These are phyloP conservation scores for Leptographium flavum DNA, from an alignment of 2,329 filamentous ascomycete species.

Conservation along the genomic window DNA sequence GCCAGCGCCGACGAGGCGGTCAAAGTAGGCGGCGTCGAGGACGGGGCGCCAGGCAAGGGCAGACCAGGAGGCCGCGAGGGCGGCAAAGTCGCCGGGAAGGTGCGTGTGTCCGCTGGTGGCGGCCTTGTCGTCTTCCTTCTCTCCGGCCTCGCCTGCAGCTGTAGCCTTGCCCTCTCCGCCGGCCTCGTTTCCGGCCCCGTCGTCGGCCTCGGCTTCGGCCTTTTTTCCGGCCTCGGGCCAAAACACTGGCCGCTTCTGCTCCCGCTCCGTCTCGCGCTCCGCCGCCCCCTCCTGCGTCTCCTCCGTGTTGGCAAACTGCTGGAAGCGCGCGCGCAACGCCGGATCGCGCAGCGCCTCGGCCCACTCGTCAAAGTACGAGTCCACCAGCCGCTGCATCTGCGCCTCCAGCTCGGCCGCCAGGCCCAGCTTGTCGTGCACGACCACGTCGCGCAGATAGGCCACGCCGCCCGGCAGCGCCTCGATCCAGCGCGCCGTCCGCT, in stretches of 20 bases:
- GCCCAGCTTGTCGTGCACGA: conserved; percentile 74
- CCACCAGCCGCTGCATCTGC: conserved; percentile 78
- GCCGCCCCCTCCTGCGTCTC: conserved; percentile 57
- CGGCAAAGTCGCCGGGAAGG: conserved; percentile 39
- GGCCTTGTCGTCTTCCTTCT: not conserved
- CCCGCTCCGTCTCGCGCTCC: conserved; percentile 59
- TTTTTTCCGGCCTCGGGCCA: conserved; percentile 48
- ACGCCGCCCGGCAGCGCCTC: conserved; percentile 74
- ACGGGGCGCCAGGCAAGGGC: conserved; percentile 66
- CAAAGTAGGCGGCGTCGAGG: conserved; percentile 55
- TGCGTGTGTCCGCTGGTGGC: conserved; percentile 39
- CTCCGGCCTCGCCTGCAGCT: no score
- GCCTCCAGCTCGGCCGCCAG: conserved; percentile 72
- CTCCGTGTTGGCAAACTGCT: conserved; percentile 70
- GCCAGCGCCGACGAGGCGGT: conserved; percentile 23
- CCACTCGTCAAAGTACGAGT: conserved; percentile 84
- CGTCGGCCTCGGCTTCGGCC: not conserved
- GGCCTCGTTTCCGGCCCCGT: conserved; percentile 18
- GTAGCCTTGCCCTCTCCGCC: no score
- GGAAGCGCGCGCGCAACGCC: conserved; percentile 53
- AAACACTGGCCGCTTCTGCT: conserved; percentile 58
- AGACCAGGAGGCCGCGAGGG: conserved; percentile 47
- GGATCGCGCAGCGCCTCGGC: conserved; percentile 64
- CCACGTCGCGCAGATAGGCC: conserved; percentile 66
- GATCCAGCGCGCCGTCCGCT: conserved; percentile 79